Evolutionary conservation across 129 eudicot species (phyloP).

Genomic region (Tagetes patula): DNA sequence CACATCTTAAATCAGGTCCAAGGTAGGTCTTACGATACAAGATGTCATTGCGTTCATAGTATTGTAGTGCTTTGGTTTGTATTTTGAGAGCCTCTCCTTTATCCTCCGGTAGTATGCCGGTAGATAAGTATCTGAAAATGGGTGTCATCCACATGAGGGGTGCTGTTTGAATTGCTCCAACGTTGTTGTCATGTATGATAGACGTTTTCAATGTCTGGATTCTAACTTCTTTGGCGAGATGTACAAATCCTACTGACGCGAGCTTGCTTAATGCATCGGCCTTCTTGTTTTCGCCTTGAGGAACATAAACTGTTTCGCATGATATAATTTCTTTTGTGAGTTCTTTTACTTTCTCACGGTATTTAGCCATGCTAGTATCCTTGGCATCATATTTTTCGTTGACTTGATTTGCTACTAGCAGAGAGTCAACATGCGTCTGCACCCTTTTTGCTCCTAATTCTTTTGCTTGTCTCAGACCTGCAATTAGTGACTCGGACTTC

Average conservation of each 20-base stretch:
- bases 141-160: neutral
- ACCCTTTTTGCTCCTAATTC: neutral
- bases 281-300: too few relatives aligned
- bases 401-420: neutral
- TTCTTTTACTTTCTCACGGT: too few relatives aligned
- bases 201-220: neutral
- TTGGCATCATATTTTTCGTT: neutral
- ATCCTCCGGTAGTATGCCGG: neutral
- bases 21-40: too few relatives aligned
- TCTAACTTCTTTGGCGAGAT: neutral
- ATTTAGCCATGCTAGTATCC: neutral
- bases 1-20: too few relatives aligned
- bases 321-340: too few relatives aligned
- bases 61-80: neutral
- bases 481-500: too few relatives aligned
- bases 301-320: too few relatives aligned
- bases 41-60: too few relatives aligned
- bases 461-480: neutral
- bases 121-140: neutral
- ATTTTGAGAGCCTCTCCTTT: neutral
- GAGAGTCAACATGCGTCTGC: neutral
- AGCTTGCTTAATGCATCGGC: neutral
- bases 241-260: too few relatives aligned
- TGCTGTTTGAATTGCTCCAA: too few relatives aligned
- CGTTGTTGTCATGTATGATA: too few relatives aligned